Evolutionary conservation across 1,139 yeast species (phyloP).

Genomic region (Scheffersomyces lignicola): DNA sequence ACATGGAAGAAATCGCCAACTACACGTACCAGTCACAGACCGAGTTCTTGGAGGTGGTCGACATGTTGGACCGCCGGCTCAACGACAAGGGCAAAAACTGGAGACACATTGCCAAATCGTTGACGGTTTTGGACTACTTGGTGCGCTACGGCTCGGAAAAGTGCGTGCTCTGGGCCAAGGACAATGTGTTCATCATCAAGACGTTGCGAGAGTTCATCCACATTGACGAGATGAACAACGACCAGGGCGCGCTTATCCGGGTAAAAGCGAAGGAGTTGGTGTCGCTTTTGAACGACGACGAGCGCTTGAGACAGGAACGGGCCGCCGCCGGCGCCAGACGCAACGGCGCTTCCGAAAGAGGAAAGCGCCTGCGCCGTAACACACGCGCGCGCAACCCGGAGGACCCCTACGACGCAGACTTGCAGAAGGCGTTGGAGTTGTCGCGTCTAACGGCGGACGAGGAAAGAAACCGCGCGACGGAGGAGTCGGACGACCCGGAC

Average conservation of each 20-base stretch:
- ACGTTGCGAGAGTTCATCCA: constrained; percentile 90
- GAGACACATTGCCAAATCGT: constrained; percentile 93
- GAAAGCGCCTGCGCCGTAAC: constrained; percentile 14
- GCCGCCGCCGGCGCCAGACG: constrained; percentile 35
- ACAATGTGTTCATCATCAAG: constrained; percentile 84
- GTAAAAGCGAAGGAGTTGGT: constrained; percentile 93
- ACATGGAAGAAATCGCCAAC: constrained; percentile 83
- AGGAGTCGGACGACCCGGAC: constrained; percentile 62
- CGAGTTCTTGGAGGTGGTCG: constrained; percentile 90
- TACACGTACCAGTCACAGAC: constrained; percentile 69
- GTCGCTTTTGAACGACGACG: constrained; percentile 76
- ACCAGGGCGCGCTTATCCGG: constrained; percentile 88
- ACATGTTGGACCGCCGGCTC: constrained; percentile 88
- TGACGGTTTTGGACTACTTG: constrained; percentile 84
- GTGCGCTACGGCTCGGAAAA: constrained; percentile 88
- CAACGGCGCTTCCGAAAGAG: constrained; percentile 13
- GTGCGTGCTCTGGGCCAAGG: constrained; percentile 92
- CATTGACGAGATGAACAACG: constrained; percentile 75
- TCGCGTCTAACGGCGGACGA: constrained; percentile 83
- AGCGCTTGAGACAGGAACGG: constrained; percentile 76
- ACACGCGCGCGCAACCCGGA: constrained; percentile 18
- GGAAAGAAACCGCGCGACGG: constrained; percentile 46
- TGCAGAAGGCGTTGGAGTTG: constrained; percentile 80
- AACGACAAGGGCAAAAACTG: constrained; percentile 98
- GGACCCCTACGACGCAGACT: constrained; percentile 73